Evolutionary conservation across 257 asterid genomes (phyloP).

Genomic region (Agastache rugosa): DNA sequence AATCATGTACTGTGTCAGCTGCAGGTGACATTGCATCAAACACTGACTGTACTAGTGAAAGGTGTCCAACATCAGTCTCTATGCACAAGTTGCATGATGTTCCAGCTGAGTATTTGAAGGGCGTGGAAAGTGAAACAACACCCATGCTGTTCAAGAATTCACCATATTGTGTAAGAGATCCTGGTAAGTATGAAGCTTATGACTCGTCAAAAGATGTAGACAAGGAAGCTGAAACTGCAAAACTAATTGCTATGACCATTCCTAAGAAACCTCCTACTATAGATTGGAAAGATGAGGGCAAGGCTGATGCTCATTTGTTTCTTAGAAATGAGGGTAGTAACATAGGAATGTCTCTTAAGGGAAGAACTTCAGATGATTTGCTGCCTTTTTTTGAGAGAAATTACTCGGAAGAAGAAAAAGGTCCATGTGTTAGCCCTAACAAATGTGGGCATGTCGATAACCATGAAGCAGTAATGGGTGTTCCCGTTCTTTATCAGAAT

Average conservation of each 20-base stretch:
- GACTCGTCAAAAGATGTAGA: constrained; percentile 35
- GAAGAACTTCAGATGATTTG: constrained; percentile 44
- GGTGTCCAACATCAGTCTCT: constrained; percentile 37
- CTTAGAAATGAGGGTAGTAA: constrained; percentile 32
- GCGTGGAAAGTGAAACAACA: constrained; percentile 30
- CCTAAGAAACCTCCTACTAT: constrained; percentile 65
- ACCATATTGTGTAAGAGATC: constrained; percentile 31
- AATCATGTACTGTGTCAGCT: constrained; percentile 36
- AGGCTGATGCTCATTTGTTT: constrained; percentile 32
- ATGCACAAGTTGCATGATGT: constrained; percentile 35
- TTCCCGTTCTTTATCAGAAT: constrained; percentile 74
- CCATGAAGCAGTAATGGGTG: constrained; percentile 56
- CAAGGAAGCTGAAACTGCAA: constrained; percentile 44
- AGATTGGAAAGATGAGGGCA: constrained; percentile 54
- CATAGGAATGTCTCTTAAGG: constrained; percentile 35
- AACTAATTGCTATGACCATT: constrained; percentile 60
- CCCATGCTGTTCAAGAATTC: constrained; percentile 31
- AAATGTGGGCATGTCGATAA: constrained; percentile 37
- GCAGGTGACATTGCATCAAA: constrained; percentile 30
- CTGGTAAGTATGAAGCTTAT: constrained; percentile 28
- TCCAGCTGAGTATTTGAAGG: constrained; percentile 40
- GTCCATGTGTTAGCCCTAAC: constrained; percentile 39
- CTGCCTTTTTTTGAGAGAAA: constrained; percentile 64
- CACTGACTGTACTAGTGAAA: constrained; percentile 22
- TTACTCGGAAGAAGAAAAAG: constrained; percentile 44